Evolutionary conservation across 2,329 filamentous ascomycete genomes (phyloP).

Genomic region (Aspergillus pseudoglaucus): DNA sequence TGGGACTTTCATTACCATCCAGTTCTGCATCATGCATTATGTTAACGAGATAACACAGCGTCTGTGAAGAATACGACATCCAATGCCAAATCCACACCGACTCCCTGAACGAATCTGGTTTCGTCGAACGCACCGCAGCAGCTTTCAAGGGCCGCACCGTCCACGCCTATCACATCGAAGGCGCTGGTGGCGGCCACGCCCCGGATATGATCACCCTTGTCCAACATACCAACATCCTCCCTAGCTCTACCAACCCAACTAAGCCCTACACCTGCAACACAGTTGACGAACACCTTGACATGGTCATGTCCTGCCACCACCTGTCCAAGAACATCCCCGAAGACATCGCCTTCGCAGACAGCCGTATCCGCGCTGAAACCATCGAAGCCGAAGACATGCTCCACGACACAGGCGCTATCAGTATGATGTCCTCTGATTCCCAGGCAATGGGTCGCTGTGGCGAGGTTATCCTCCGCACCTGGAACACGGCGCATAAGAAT

Average conservation of each 20-base stretch:
- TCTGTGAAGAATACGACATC: slow-evolving; percentile 82
- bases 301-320: slow-evolving; percentile 95
- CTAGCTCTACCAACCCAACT: slow-evolving; percentile 81
- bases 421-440: slow-evolving; percentile 88
- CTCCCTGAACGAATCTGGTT: slow-evolving; percentile 86
- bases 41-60: slow-evolving; percentile 27
- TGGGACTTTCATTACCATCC: neutral
- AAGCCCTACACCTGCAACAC: slow-evolving; percentile 81
- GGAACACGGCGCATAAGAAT: slow-evolving; percentile 94
- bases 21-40: neutral
- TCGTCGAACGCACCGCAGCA: slow-evolving; percentile 76
- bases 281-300: slow-evolving; percentile 86
- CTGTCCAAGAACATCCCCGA: slow-evolving; percentile 82
- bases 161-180: slow-evolving; percentile 91
- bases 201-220: slow-evolving; percentile 90
- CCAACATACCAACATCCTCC: slow-evolving; percentile 74
- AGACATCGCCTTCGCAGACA: slow-evolving; percentile 87
- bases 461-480: slow-evolving; percentile 80
- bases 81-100: slow-evolving; percentile 89
- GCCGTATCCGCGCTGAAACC: slow-evolving; percentile 82
- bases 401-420: slow-evolving; percentile 84
- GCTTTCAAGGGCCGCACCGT: slow-evolving; percentile 76
- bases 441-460: slow-evolving; percentile 92
- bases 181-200: slow-evolving; percentile 82
- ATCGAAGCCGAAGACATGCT: slow-evolving; percentile 91